phyloP scores from a whole-genome alignment of 805 yeast genomes.

The Barnettozyma botsteinii region DNA sequence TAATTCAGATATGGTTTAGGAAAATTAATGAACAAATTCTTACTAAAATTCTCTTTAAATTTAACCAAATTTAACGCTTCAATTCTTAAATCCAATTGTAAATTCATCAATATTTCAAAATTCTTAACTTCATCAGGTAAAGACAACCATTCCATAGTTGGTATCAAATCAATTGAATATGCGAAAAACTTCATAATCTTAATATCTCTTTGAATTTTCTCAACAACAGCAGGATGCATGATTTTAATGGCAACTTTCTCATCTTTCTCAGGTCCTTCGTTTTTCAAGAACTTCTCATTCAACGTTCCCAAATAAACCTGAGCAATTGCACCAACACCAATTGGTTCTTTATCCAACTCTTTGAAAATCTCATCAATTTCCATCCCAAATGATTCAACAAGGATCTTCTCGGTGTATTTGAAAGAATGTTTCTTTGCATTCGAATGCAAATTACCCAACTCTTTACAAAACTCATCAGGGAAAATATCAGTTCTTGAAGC shows the following conservation, averaged over 20 bases:
- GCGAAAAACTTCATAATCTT: slow-evolving; percentile 84
- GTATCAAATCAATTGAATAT: slow-evolving; percentile 56
- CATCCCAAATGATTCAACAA: slow-evolving; percentile 52
- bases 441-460: slow-evolving; percentile 73
- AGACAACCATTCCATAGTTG: slow-evolving; percentile 97
- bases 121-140: slow-evolving; percentile 91
- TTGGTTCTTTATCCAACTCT: slow-evolving; percentile 65
- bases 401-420: slow-evolving; percentile 48
- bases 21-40: slow-evolving; percentile 58
- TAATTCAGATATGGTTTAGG: slow-evolving; percentile 68
- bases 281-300: slow-evolving; percentile 34
- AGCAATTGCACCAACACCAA: slow-evolving; percentile 98
- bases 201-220: slow-evolving; percentile 71
- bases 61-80: slow-evolving; percentile 77
- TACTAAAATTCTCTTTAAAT: slow-evolving; percentile 64
- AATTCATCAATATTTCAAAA: slow-evolving; percentile 76
- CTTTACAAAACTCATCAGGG: slow-evolving; percentile 70
- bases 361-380: slow-evolving; percentile 69
- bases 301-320: slow-evolving; percentile 83
- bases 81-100: slow-evolving; percentile 84
- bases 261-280: slow-evolving; percentile 29
- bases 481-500: slow-evolving; percentile 94
- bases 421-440: slow-evolving; percentile 73
- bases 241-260: slow-evolving; percentile 84
- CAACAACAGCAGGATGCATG: slow-evolving; percentile 80